A percentile compares a stretch with the other conserved stretches of the same genome.
Conservation (phyloP, 352 stramenopile species). For the Globisporangium recalcitrans region DNA sequence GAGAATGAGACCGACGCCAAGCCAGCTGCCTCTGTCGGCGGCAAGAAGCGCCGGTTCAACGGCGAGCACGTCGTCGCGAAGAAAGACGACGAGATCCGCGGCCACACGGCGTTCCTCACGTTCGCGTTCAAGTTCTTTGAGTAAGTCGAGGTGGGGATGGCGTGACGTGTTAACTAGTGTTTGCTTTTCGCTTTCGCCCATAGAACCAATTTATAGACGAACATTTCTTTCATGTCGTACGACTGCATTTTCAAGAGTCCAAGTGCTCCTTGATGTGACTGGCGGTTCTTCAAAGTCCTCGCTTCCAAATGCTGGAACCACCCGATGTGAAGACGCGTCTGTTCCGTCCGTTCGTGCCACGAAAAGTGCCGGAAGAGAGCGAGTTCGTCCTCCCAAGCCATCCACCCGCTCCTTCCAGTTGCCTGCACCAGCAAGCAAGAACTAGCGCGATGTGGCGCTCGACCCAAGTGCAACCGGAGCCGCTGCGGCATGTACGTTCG, state of each 20-base stretch:
- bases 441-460: neutral
- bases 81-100: slow-evolving; percentile 82
- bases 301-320: neutral
- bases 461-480: neutral
- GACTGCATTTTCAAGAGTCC: neutral
- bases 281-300: neutral
- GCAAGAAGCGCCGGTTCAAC: slow-evolving; percentile 53
- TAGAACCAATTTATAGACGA: slow-evolving; percentile 9
- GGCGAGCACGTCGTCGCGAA: slow-evolving; percentile 73
- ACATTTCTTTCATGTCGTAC: neutral
- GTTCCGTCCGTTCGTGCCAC: neutral
- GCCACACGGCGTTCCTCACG: slow-evolving; percentile 83
- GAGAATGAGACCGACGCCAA: slow-evolving; percentile 8
- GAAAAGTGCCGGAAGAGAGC: no score
- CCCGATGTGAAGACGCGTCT: neutral
- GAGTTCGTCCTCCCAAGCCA: neutral
- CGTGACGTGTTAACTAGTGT: neutral
- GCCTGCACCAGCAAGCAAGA: no score
- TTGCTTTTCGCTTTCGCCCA: neutral
- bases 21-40: neutral
- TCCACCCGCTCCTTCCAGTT: no score
- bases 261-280: neutral
- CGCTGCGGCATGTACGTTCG: neutral
- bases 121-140: slow-evolving; percentile 84
- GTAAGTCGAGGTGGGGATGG: slow-evolving; percentile 11